Conservation (phyloP, 768 basidiomycete genomes). For the Pleurotus djamor region DNA sequence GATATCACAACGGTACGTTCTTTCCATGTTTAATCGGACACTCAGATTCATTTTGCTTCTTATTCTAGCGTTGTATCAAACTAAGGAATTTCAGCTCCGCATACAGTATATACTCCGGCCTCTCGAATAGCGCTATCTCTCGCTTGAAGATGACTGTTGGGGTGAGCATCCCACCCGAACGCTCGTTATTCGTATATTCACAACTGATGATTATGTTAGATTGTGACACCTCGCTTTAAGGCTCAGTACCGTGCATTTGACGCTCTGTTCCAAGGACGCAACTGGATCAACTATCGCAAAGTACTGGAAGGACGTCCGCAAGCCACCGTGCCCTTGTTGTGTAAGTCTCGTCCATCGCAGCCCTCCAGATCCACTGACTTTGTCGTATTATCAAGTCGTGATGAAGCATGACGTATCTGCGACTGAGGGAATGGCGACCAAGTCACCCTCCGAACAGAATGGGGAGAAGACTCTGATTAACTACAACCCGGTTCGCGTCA, state of each 20-base stretch:
- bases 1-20: slow-evolving; percentile 39
- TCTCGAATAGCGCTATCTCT: slow-evolving; percentile 35
- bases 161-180: slow-evolving; percentile 18
- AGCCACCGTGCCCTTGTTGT: slow-evolving; percentile 31
- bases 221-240: slow-evolving; percentile 20
- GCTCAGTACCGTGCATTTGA: slow-evolving; percentile 25
- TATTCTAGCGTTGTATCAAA: slow-evolving; percentile 36
- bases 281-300: slow-evolving; percentile 22
- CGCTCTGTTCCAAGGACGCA: slow-evolving; percentile 24
- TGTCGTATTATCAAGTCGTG: neutral
- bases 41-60: slow-evolving; percentile 1
- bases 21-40: neutral
- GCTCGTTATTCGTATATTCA: neutral
- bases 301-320: slow-evolving; percentile 17
- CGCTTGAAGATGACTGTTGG: slow-evolving; percentile 32
- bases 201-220: slow-evolving; percentile 12
- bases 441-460: neutral
- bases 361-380: neutral
- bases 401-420: neutral
- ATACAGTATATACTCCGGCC: slow-evolving; percentile 35
- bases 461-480: slow-evolving; percentile 1
- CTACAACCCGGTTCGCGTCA: neutral
- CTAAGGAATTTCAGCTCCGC: slow-evolving; percentile 45
- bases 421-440: neutral
- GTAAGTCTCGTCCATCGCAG: slow-evolving; percentile 14